Conservation (phyloP, 78 protist species). For the Polysphondylium violaceum region DNA sequence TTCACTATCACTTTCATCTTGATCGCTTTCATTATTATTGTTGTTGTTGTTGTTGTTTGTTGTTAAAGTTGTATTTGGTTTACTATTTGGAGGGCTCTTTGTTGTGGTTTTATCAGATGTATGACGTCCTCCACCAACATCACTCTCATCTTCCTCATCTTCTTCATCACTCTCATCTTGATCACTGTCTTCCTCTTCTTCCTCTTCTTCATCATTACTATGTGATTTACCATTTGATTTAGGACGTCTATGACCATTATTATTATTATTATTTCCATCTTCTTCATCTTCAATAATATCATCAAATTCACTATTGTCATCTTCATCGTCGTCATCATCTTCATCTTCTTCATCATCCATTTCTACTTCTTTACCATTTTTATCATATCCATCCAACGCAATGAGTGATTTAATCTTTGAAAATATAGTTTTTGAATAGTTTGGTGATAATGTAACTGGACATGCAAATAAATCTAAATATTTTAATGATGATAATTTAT, state of each 20-base stretch:
- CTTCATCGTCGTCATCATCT: conserved; percentile 5
- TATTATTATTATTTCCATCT: neutral
- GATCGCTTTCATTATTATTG: neutral
- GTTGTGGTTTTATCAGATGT: neutral
- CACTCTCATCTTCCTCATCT: conserved; percentile 1
- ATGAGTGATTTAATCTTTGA: conserved; percentile 41
- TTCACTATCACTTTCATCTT: conserved; percentile 2
- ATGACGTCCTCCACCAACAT: neutral
- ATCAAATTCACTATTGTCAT: conserved; percentile 7
- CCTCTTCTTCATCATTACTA: neutral
- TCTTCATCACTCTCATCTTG: neutral
- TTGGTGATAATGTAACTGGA: conserved; percentile 56
- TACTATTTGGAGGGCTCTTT: neutral
- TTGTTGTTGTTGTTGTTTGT: neutral
- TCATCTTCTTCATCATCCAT: conserved; percentile 54
- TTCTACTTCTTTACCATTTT: conserved; percentile 67
- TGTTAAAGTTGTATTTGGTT: neutral
- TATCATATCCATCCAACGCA: conserved; percentile 67
- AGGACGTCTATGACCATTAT: neutral
- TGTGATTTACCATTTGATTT: neutral
- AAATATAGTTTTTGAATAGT: conserved; percentile 41
- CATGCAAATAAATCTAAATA: conserved; percentile 73
- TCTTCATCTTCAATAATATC: neutral
- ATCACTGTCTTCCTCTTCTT: neutral
- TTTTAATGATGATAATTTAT: conserved; percentile 23